Conservation (phyloP, 345 rosid genomes). For the Acer campestre region DNA sequence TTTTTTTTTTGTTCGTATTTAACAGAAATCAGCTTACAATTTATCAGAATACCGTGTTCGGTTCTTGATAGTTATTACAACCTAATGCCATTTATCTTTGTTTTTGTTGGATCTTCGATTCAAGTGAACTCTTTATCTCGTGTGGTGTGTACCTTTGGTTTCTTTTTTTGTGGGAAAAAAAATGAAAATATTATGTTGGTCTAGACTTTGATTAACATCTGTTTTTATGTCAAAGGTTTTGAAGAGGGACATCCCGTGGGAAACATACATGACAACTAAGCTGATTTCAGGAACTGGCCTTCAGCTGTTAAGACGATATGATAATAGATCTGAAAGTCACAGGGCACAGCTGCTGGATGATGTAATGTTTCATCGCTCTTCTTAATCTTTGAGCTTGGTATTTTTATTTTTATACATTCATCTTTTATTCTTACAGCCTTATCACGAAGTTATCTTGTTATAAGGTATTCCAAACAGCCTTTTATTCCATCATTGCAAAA, state of each 20-base stretch:
- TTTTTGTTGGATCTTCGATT: neutral
- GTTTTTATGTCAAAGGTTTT: conserved; percentile 54
- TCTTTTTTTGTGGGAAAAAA: neutral
- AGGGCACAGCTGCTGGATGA: conserved; percentile 89
- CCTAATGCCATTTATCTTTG: neutral
- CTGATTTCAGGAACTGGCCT: conserved; percentile 84
- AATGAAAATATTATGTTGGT: neutral
- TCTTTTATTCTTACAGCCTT: neutral
- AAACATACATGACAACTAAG: conserved; percentile 93
- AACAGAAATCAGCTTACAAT: neutral
- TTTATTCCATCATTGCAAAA: conserved; percentile 5
- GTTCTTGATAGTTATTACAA: neutral
- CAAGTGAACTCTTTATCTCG: neutral
- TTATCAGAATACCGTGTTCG: neutral
- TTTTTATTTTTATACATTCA: conserved; percentile 6
- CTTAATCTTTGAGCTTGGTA: conserved; percentile 23
- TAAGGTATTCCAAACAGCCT: neutral
- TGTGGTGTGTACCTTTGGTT: neutral
- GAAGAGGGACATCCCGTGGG: conserved; percentile 98
- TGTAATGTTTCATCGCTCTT: conserved; percentile 41
- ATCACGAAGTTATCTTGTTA: neutral
- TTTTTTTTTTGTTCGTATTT: neutral
- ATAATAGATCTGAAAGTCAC: conserved; percentile 72
- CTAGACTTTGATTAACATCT: conserved; percentile 18
- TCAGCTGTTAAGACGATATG: conserved; percentile 87